These are phyloP conservation scores for Chytriomyces confervae DNA, from an alignment of 192 early-diverging fungal species.

Conservation along the genomic window DNA sequence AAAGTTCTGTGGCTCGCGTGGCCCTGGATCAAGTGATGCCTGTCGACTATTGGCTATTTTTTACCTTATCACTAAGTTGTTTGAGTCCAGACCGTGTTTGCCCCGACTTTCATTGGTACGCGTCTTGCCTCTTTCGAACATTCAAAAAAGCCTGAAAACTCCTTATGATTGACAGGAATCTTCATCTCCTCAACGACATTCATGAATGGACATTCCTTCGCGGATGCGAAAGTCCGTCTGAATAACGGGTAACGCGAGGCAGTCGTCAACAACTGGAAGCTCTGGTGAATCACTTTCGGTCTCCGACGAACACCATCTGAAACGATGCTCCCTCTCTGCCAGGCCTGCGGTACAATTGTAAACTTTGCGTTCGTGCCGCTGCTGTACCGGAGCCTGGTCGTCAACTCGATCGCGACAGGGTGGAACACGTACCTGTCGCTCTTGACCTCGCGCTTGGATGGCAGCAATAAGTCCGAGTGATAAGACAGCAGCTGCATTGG, in stretches of 20 bases:
- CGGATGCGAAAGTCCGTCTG: constrained; percentile 3
- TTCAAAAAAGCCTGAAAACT: constrained; percentile 23
- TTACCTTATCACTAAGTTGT: no score
- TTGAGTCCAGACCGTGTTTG: constrained; percentile 58
- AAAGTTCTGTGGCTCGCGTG: constrained; percentile 30
- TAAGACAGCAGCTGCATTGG: no score
- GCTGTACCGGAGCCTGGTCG: constrained; percentile 73
- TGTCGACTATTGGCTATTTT: background rate
- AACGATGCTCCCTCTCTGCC: background rate
- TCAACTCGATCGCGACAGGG: constrained; percentile 72
- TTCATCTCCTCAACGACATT: constrained; percentile 12
- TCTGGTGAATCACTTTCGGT: constrained; percentile 52
- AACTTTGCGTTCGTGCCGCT: constrained; percentile 82
- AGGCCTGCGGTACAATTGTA: constrained; percentile 74
- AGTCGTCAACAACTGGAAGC: constrained; percentile 72
- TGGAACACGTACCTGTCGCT: constrained; percentile 68
- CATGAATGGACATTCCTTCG: background rate
- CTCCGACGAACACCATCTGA: background rate
- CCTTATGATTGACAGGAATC: constrained; percentile 19
- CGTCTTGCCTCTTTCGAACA: constrained; percentile 49
- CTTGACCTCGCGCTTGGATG: constrained; percentile 13
- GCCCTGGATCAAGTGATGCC: constrained; percentile 23
- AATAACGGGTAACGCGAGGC: constrained; percentile 50
- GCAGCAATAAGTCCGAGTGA: background rate
- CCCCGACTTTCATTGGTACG: constrained; percentile 71